These are phyloP conservation scores for Sporothrix pallida DNA, from an alignment of 2,329 filamentous ascomycete genomes.

Conservation along the genomic window DNA sequence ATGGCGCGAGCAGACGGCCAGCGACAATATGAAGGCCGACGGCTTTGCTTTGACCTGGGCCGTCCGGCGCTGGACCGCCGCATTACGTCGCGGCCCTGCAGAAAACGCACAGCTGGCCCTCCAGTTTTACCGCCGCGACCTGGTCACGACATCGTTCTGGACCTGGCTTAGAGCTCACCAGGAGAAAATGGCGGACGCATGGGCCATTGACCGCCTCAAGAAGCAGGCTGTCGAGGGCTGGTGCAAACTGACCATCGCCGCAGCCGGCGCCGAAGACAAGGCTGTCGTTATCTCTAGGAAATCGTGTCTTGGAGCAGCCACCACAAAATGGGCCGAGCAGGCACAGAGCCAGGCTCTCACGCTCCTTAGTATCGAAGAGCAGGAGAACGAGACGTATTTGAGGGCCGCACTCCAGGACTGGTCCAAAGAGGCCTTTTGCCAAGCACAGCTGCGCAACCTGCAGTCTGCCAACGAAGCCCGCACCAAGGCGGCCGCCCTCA, in stretches of 20 bases:
- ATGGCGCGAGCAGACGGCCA: constrained; percentile 69
- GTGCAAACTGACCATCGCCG: constrained; percentile 35
- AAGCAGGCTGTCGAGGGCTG: constrained; percentile 37
- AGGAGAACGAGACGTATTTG: constrained; percentile 32
- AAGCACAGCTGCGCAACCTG: constrained; percentile 28
- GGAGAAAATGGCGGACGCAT: constrained; percentile 39
- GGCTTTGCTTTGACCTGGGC: constrained; percentile 43
- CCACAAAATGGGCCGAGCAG: constrained; percentile 33
- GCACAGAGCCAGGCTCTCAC: constrained; percentile 26
- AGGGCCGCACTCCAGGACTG: constrained; percentile 35
- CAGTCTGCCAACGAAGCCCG: not conserved
- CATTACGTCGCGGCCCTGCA: constrained; percentile 38
- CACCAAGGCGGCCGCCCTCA: not conserved
- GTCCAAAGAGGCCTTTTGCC: constrained; percentile 29
- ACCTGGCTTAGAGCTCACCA: constrained; percentile 45
- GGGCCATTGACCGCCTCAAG: constrained; percentile 31
- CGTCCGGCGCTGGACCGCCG: constrained; percentile 42
- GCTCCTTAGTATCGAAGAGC: constrained; percentile 31
- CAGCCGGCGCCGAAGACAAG: constrained; percentile 32
- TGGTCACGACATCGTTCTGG: constrained; percentile 42
- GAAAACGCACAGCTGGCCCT: constrained; percentile 41
- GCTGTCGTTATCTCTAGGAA: constrained; percentile 36
- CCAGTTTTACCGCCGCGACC: constrained; percentile 42
- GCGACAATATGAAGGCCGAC: constrained; percentile 61
- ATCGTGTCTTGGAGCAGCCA: constrained; percentile 35